Percentiles rank a stretch among this genome's conserved stretches.
Evolutionary conservation across 73 alveolate species (phyloP).

Genomic region (Stentor coeruleus): DNA sequence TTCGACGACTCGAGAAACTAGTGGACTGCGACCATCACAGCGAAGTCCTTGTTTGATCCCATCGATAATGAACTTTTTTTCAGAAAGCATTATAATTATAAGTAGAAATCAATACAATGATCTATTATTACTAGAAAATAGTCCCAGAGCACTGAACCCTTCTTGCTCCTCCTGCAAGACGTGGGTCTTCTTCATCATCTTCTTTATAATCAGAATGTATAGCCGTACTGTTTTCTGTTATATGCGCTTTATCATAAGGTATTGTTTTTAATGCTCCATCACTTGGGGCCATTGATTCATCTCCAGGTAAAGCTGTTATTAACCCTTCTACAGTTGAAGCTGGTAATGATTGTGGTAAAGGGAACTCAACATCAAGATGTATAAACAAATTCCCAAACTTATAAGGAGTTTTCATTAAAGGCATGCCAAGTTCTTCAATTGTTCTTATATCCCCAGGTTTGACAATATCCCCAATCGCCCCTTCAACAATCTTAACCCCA

Average conservation of each 20-base stretch:
- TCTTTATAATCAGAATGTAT: neutral
- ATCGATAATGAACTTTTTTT: constrained; percentile 4
- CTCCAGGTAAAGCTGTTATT: constrained; percentile 7
- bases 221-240: neutral
- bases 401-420: constrained; percentile 69
- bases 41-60: constrained; percentile 7
- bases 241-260: neutral
- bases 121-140: constrained; percentile 3
- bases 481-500: constrained; percentile 72
- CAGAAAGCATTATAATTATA: neutral
- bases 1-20: neutral
- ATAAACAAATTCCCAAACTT: constrained; percentile 81
- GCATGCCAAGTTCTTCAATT: constrained; percentile 82
- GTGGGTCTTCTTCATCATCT: constrained; percentile 20
- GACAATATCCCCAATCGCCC: constrained; percentile 85
- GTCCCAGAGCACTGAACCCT: constrained; percentile 28
- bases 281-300: neutral
- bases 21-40: neutral
- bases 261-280: neutral
- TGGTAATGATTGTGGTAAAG: constrained; percentile 28
- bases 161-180: neutral
- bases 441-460: constrained; percentile 84
- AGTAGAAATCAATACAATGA: too few relatives aligned
- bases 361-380: constrained; percentile 75
- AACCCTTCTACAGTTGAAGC: neutral